Evolutionary conservation across 352 stramenopile species (phyloP).

Genomic region (Phytopythium litorale): DNA sequence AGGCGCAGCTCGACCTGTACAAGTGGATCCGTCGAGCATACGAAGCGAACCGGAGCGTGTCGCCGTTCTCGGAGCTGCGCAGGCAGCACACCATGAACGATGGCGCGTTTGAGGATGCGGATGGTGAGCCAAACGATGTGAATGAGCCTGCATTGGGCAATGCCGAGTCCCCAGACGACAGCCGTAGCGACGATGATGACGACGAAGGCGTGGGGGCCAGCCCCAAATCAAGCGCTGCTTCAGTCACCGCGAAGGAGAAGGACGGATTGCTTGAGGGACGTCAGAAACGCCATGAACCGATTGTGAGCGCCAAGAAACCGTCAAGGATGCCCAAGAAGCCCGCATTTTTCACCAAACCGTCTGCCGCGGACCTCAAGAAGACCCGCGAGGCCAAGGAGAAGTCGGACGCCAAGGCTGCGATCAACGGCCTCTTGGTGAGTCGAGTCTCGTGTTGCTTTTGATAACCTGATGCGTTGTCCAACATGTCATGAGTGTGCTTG

Average conservation of each 20-base stretch:
- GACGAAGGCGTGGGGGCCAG: constrained; percentile 15
- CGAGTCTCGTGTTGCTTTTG: neutral
- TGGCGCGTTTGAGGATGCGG: neutral
- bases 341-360: constrained; percentile 23
- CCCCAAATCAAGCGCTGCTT: neutral
- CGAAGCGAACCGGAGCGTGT: constrained; percentile 46
- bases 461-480: neutral
- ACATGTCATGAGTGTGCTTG: neutral
- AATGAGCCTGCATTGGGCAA: neutral
- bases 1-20: constrained; percentile 83
- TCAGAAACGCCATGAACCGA: constrained; percentile 6
- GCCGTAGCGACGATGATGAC: constrained; percentile 16
- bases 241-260: constrained; percentile 29
- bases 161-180: constrained; percentile 11
- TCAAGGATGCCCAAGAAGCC: constrained; percentile 15
- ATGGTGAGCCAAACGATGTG: neutral
- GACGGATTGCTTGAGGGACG: constrained; percentile 31
- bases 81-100: constrained; percentile 6
- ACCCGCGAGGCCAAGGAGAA: constrained; percentile 38
- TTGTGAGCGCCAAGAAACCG: neutral
- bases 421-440: constrained; percentile 52
- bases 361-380: constrained; percentile 14
- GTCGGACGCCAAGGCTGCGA: constrained; percentile 45
- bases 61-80: constrained; percentile 68
- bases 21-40: constrained; percentile 72